Conservation (phyloP, 495 filamentous ascomycete genomes). For the Schizothecium vesticola region DNA sequence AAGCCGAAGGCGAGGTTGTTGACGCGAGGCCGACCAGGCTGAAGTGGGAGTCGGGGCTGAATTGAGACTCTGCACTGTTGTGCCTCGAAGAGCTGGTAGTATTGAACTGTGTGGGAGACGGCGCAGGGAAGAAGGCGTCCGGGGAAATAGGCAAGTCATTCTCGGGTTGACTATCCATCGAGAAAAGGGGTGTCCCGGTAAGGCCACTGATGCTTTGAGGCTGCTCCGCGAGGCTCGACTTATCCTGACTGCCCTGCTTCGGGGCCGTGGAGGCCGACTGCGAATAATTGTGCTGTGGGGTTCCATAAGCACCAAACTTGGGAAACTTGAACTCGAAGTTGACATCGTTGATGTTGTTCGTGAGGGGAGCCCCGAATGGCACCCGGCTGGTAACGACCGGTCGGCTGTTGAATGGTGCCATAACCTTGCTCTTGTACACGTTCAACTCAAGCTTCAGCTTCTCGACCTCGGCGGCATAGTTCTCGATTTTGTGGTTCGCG, state of each 20-base stretch:
- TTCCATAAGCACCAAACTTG: slow-evolving; percentile 74
- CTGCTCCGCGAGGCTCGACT: slow-evolving; percentile 30
- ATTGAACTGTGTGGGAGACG: slow-evolving; percentile 29
- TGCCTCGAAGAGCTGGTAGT: slow-evolving; percentile 41
- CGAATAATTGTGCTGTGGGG: slow-evolving; percentile 29
- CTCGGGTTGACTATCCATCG: slow-evolving; percentile 23
- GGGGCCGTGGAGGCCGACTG: slow-evolving; percentile 18
- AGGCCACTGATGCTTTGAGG: slow-evolving; percentile 15
- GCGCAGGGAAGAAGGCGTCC: slow-evolving; percentile 25
- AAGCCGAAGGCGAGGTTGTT: slow-evolving; percentile 59
- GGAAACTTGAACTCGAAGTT: slow-evolving; percentile 90
- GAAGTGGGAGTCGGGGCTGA: slow-evolving; percentile 53
- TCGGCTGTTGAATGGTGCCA: slow-evolving; percentile 40
- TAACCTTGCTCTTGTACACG: slow-evolving; percentile 83
- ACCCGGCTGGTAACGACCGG: slow-evolving; percentile 16
- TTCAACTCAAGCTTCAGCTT: slow-evolving; percentile 77
- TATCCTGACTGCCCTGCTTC: slow-evolving; percentile 20
- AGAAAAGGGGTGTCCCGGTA: slow-evolving; percentile 22
- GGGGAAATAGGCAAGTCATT: slow-evolving; percentile 33
- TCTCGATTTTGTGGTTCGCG: slow-evolving; percentile 78
- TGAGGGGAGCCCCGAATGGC: slow-evolving; percentile 40
- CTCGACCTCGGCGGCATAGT: slow-evolving; percentile 80
- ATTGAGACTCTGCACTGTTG: slow-evolving; percentile 56
- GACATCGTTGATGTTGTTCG: slow-evolving; percentile 64
- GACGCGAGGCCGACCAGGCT: slow-evolving; percentile 31